These are phyloP conservation scores for Fusarium sp. DNA, from an alignment of 2,329 filamentous ascomycete genomes.

Conservation along the genomic window DNA sequence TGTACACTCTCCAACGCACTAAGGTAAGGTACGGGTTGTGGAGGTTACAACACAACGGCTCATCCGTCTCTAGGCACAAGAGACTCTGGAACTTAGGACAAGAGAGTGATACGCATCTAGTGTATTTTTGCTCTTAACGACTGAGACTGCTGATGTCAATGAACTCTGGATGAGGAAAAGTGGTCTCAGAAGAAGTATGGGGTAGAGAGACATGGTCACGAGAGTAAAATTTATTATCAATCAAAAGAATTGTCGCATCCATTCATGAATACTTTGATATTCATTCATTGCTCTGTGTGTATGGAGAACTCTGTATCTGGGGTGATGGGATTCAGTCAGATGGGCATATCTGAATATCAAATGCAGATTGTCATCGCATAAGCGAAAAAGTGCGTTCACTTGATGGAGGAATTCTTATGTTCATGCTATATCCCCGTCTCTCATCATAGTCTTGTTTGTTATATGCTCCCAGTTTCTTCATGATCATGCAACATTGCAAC, in stretches of 20 bases:
- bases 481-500: slow-evolving; percentile 24
- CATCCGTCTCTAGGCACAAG: slow-evolving; percentile 9
- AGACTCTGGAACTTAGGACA: slow-evolving; percentile 16
- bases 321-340: background rate
- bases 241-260: slow-evolving; percentile 20
- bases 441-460: slow-evolving; percentile 27
- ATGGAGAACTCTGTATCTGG: background rate
- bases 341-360: background rate
- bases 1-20: slow-evolving; percentile 1
- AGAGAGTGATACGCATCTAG: background rate
- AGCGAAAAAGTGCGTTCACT: background rate
- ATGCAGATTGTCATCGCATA: slow-evolving; percentile 2
- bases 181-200: slow-evolving; percentile 20
- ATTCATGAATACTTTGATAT: background rate
- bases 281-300: background rate
- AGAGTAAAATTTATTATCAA: slow-evolving; percentile 22
- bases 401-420: background rate
- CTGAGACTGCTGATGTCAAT: slow-evolving; percentile 21
- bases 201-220: slow-evolving; percentile 11
- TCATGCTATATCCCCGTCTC: slow-evolving; percentile 13
- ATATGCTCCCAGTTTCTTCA: slow-evolving; percentile 26
- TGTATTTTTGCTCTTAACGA: slow-evolving; percentile 13
- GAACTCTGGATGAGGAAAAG: slow-evolving; percentile 7
- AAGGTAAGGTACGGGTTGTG: slow-evolving; percentile 29
- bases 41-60: slow-evolving; percentile 14